phyloP scores from a whole-genome alignment of 371 early-diverging fungal genomes.

The Mucor irregularis region DNA sequence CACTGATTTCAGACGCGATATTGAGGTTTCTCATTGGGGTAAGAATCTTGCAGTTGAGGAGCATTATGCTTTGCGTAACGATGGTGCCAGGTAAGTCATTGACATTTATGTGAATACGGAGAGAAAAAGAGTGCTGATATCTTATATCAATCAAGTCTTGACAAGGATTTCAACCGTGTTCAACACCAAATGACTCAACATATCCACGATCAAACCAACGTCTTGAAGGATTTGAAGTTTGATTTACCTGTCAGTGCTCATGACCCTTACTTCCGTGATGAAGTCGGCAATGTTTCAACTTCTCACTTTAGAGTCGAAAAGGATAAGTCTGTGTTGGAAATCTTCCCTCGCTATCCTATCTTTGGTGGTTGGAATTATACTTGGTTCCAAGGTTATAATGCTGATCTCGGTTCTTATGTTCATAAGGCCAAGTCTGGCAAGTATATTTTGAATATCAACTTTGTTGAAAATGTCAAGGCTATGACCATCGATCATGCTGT shows the following conservation, averaged over 20 bases:
- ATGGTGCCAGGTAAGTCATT: constrained; percentile 72
- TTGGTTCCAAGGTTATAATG: constrained; percentile 91
- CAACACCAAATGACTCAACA: constrained; percentile 57
- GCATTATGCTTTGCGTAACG: constrained; percentile 76
- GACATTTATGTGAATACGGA: background rate
- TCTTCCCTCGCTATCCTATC: constrained; percentile 89
- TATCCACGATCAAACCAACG: constrained; percentile 60
- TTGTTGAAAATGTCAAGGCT: constrained; percentile 65
- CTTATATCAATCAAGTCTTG: constrained; percentile 50
- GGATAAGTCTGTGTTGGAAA: constrained; percentile 58
- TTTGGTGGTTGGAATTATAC: constrained; percentile 96
- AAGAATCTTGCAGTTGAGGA: constrained; percentile 84
- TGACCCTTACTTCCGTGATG: constrained; percentile 88
- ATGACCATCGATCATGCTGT: constrained; percentile 66
- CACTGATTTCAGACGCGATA: constrained; percentile 63
- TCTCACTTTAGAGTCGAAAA: constrained; percentile 64
- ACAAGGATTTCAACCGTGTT: constrained; percentile 74
- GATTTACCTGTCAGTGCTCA: constrained; percentile 68
- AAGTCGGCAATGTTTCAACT: constrained; percentile 97
- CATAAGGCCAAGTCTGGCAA: constrained; percentile 50
- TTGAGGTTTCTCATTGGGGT: constrained; percentile 89
- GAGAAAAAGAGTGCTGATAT: background rate
- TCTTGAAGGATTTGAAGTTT: constrained; percentile 55
- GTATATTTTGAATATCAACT: constrained; percentile 69
- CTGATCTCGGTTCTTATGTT: constrained; percentile 59